Evolutionary conservation across 2,329 filamentous ascomycete species (phyloP).

Genomic region (Epichloe sibirici): DNA sequence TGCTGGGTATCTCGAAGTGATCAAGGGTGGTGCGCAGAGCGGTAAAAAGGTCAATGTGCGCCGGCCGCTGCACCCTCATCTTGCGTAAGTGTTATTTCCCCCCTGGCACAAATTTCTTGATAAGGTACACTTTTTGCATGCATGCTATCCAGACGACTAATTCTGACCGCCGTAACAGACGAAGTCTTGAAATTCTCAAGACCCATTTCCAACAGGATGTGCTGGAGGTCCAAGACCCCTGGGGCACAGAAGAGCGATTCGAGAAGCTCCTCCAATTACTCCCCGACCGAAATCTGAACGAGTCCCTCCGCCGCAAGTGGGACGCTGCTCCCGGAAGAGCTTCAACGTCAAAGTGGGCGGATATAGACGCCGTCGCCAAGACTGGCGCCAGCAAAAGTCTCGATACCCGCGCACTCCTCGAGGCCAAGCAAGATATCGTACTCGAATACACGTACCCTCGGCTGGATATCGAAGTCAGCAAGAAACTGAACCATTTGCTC

Average conservation of each 20-base stretch:
- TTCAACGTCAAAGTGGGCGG: conserved; percentile 78
- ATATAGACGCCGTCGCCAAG: conserved; percentile 80
- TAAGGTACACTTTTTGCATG: not conserved
- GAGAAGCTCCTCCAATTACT: conserved; percentile 74
- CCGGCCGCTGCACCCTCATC: conserved; percentile 79
- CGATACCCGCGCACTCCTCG: conserved; percentile 60
- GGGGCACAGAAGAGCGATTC: conserved; percentile 55
- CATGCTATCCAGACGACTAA: no score
- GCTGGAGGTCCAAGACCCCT: conserved; percentile 76
- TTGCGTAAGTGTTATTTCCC: conserved; percentile 42
- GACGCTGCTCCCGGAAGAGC: conserved; percentile 65
- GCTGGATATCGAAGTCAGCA: conserved; percentile 92
- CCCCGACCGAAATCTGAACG: conserved; percentile 65
- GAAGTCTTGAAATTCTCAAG: conserved; percentile 76
- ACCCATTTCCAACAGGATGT: conserved; percentile 76
- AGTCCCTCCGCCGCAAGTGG: conserved; percentile 83
- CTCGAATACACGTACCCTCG: conserved; percentile 97
- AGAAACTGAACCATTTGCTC: conserved; percentile 95
- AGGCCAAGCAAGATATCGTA: conserved; percentile 91
- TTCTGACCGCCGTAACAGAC: conserved; percentile 28
- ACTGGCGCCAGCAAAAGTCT: conserved; percentile 59
- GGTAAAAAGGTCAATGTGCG: conserved; percentile 78
- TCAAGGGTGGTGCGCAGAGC: conserved; percentile 75
- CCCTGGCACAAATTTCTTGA: not conserved
- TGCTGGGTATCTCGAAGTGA: conserved; percentile 77